phyloP scores from a whole-genome alignment of 768 basidiomycete species.

The Cystobasidium onofrii region DNA sequence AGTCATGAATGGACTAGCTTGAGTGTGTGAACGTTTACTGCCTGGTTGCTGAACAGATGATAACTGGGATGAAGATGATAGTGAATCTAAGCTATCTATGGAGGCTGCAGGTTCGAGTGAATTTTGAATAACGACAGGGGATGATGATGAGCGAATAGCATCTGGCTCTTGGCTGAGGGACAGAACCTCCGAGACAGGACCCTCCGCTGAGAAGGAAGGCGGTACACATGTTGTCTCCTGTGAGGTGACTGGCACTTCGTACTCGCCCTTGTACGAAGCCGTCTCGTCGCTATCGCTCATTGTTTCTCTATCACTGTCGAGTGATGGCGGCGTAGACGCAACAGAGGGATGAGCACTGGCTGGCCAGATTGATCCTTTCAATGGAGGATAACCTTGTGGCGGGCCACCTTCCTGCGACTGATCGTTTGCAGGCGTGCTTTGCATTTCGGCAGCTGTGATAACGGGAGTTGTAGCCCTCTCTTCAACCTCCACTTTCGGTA shows the following conservation, averaged over 20 bases:
- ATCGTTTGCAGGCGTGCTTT: background rate
- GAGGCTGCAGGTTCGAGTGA: background rate
- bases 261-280: background rate
- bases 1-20: background rate
- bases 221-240: background rate
- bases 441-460: background rate
- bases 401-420: background rate
- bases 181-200: background rate
- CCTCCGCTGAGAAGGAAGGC: background rate
- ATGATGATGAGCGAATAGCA: background rate
- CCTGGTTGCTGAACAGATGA: background rate
- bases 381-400: no score
- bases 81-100: background rate
- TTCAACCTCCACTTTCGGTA: background rate
- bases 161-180: background rate
- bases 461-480: background rate
- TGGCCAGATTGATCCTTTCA: background rate
- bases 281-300: conserved; percentile 12
- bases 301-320: background rate
- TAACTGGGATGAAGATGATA: background rate
- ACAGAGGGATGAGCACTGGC: background rate
- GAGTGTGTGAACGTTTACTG: background rate
- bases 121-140: background rate
- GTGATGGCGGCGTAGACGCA: conserved; percentile 6
- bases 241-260: background rate